Conservation (phyloP, 2,329 filamentous ascomycete genomes). For the Colletotrichum phormii region DNA sequence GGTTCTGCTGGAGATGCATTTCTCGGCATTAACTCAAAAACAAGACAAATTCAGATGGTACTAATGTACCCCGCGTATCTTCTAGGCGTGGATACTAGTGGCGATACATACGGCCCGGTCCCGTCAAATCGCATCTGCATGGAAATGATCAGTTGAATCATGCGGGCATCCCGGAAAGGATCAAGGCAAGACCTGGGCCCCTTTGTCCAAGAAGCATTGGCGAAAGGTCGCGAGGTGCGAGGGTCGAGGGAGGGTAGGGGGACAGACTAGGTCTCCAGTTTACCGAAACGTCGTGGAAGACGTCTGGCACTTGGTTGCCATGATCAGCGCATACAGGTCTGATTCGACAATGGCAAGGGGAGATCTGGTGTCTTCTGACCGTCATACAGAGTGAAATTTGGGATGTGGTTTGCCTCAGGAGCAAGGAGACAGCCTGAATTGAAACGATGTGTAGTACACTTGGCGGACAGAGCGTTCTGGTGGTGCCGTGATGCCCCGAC, state of each 20-base stretch:
- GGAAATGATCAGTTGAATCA: conserved; percentile 20
- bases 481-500: conserved; percentile 21
- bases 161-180: conserved; percentile 12
- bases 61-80: conserved; percentile 20
- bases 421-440: conserved; percentile 21
- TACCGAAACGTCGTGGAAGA: conserved; percentile 20
- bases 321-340: conserved; percentile 16
- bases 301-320: conserved; percentile 1
- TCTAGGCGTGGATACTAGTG: background rate
- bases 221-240: background rate
- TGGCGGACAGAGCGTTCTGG: conserved; percentile 23
- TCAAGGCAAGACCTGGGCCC: background rate
- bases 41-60: conserved; percentile 1
- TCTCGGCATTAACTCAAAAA: conserved; percentile 14
- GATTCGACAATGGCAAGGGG: conserved; percentile 22
- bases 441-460: conserved; percentile 19
- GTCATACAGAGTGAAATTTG: background rate
- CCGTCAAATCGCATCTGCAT: conserved; percentile 12
- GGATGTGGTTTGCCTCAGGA: conserved; percentile 18
- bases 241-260: background rate
- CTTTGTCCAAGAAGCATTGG: background rate
- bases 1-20: background rate
- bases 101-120: conserved; percentile 11
- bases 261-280: background rate
- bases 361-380: conserved; percentile 13